Percentiles rank a stretch among this genome's conserved stretches.
phyloP scores from a whole-genome alignment of 2,329 filamentous ascomycete genomes.

The Tolypocladium pustulatum region DNA sequence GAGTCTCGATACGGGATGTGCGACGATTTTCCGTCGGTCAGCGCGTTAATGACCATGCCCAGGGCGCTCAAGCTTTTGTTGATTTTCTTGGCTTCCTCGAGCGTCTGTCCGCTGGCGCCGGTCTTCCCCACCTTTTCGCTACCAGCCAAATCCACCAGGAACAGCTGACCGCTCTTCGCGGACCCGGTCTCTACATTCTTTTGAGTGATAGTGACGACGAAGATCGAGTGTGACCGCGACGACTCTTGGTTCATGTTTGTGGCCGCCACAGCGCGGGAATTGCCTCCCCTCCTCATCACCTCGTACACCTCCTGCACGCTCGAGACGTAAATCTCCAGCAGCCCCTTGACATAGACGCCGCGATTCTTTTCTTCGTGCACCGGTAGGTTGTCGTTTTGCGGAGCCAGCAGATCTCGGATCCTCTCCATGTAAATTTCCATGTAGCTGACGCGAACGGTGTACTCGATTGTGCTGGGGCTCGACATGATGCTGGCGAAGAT shows the following conservation, averaged over 20 bases:
- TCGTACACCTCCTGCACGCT: slow-evolving; percentile 94
- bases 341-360: slow-evolving; percentile 92
- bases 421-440: slow-evolving; percentile 99
- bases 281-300: slow-evolving; percentile 87
- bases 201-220: slow-evolving; percentile 92
- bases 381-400: slow-evolving; percentile 90
- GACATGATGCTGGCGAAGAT: slow-evolving; percentile 93
- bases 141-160: slow-evolving; percentile 94
- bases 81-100: slow-evolving; percentile 99
- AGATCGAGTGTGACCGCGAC: slow-evolving; percentile 95
- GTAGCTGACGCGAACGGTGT: slow-evolving; percentile 96
- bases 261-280: slow-evolving; percentile 80
- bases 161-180: slow-evolving; percentile 90
- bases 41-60: slow-evolving; percentile 96
- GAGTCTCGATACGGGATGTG: slow-evolving; percentile 97
- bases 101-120: slow-evolving; percentile 88
- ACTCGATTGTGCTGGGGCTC: slow-evolving; percentile 88
- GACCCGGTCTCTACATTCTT: slow-evolving; percentile 97
- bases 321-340: slow-evolving; percentile 90
- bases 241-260: slow-evolving; percentile 99
- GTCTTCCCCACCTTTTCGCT: slow-evolving; percentile 99
- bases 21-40: slow-evolving; percentile 94
- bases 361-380: slow-evolving; percentile 97
- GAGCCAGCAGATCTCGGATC: slow-evolving; percentile 84
- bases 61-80: slow-evolving; percentile 98